Conservation (phyloP, 805 yeast species). For the Saccharomyces paradoxus region DNA sequence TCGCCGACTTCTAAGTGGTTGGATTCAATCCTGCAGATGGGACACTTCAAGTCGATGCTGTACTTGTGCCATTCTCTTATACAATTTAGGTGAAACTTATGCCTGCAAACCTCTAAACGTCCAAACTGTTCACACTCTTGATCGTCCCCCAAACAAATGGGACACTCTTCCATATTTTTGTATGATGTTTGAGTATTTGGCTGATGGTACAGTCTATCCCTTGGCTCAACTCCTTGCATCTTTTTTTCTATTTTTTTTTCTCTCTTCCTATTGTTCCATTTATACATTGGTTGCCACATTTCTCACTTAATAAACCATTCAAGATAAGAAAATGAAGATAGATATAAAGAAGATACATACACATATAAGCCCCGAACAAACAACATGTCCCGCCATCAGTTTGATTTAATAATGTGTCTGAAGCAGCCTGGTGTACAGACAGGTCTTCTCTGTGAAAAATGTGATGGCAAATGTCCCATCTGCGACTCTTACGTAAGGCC, state of each 20-base stretch:
- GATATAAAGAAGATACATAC: no score
- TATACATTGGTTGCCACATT: neutral
- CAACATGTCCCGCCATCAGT: conserved; percentile 80
- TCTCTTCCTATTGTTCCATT: neutral
- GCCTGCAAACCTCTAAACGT: conserved; percentile 41
- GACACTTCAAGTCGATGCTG: conserved; percentile 23
- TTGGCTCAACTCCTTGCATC: neutral
- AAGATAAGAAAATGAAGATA: no score
- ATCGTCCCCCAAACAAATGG: conserved; percentile 50
- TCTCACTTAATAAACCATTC: neutral
- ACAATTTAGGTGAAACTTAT: conserved; percentile 50
- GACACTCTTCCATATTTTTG: conserved; percentile 31
- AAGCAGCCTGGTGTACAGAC: conserved; percentile 70
- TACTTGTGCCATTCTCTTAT: conserved; percentile 43
- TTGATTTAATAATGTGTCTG: conserved; percentile 74
- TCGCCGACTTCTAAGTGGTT: conserved; percentile 4
- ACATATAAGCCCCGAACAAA: no score
- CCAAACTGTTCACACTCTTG: conserved; percentile 18
- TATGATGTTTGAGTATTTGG: neutral
- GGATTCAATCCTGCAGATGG: conserved; percentile 22
- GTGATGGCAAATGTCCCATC: conserved; percentile 87
- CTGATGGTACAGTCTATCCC: neutral
- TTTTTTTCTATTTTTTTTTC: neutral
- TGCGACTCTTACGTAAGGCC: conserved; percentile 84
- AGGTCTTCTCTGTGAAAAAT: conserved; percentile 71